Conservation (phyloP, 345 rosid genomes). For the Salix exigua region DNA sequence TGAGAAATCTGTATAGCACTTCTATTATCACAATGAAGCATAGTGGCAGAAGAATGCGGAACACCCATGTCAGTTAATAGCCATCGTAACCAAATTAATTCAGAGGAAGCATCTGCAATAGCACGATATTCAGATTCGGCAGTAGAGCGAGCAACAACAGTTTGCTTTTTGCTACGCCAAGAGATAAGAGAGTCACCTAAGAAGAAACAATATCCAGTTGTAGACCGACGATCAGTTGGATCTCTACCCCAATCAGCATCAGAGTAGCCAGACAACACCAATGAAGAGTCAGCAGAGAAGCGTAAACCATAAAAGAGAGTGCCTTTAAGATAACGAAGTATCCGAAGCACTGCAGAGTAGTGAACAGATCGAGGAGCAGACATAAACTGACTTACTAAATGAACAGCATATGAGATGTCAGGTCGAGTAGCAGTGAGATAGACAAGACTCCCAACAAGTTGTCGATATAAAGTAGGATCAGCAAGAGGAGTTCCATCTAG, state of each 20-base stretch:
- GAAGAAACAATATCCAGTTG: not conserved
- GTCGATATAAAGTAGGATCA: too few species aligned
- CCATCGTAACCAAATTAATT: not conserved
- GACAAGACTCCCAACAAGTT: too few species aligned
- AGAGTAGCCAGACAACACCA: too few species aligned
- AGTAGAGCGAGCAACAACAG: not conserved
- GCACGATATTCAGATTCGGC: not conserved
- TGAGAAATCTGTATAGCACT: not conserved
- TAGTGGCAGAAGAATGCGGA: not conserved
- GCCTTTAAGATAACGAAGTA: not conserved
- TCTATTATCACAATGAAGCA: not conserved
- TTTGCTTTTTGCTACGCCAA: not conserved
- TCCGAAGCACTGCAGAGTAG: too few species aligned
- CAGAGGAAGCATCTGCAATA: not conserved
- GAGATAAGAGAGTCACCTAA: not conserved
- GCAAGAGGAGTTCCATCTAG: too few species aligned
- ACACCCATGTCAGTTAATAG: not conserved
- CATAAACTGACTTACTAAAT: too few species aligned
- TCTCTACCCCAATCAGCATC: not conserved
- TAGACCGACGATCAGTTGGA: not conserved
- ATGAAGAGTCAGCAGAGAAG: too few species aligned
- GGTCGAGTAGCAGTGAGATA: too few species aligned
- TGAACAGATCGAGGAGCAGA: too few species aligned
- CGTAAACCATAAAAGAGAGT: not conserved
- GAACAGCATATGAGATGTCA: too few species aligned